Conservation (phyloP, 352 stramenopile genomes). For the Phytophthora sojae region DNA sequence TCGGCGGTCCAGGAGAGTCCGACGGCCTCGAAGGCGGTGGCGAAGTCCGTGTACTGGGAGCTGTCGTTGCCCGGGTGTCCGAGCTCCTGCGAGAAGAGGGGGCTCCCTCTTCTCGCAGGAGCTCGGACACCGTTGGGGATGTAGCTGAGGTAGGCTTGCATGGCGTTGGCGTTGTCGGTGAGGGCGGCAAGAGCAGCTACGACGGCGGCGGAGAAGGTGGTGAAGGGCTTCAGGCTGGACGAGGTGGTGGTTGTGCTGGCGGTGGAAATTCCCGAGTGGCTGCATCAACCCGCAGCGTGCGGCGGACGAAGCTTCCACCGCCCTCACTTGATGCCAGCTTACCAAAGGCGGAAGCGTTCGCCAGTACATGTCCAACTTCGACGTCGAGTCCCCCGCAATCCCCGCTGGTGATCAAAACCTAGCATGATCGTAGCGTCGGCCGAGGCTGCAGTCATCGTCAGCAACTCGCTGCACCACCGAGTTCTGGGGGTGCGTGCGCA, state of each 20-base stretch:
- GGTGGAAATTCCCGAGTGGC: too few relatives aligned
- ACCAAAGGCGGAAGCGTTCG: background rate
- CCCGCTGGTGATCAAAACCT: slow-evolving; percentile 2
- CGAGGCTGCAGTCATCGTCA: background rate
- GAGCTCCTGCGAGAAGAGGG: slow-evolving; percentile 40
- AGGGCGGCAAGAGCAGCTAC: background rate
- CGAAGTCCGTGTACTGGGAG: slow-evolving; percentile 42
- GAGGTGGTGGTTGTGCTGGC: background rate
- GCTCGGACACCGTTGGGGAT: slow-evolving; percentile 61
- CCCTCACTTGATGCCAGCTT: background rate
- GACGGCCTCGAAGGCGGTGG: slow-evolving; percentile 32
- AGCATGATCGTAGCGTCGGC: background rate
- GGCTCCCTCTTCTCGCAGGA: too few relatives aligned
- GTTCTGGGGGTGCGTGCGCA: background rate
- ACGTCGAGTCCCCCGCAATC: background rate
- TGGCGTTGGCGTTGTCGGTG: background rate
- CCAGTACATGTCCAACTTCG: background rate
- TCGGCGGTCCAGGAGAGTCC: slow-evolving; percentile 23
- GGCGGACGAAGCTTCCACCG: background rate
- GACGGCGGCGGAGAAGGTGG: background rate
- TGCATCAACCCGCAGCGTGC: too few relatives aligned
- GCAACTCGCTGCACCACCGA: background rate
- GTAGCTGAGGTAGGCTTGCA: slow-evolving; percentile 21
- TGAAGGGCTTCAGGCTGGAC: slow-evolving; percentile 1
- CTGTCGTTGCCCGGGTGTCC: slow-evolving; percentile 39